A percentile compares a stretch with the other conserved stretches of the same genome.
phyloP scores from a whole-genome alignment of 78 protist genomes.

The Emiliania huxleyi region DNA sequence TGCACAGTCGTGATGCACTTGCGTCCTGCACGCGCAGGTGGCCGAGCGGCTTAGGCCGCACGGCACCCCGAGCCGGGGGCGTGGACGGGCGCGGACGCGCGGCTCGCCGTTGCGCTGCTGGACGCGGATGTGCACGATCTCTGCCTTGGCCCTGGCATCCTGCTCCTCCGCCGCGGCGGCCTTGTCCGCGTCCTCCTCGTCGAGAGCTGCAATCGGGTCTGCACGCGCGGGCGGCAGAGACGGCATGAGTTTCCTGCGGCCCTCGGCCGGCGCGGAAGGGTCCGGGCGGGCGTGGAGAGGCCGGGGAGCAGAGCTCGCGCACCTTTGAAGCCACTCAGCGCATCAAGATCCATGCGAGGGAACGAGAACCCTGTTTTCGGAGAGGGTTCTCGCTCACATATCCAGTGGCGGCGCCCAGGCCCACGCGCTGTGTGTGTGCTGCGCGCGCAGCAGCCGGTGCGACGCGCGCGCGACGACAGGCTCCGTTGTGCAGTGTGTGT shows the following conservation, averaged over 20 bases:
- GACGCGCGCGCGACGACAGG: no score
- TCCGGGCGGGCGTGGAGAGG: background rate
- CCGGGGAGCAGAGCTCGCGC: background rate
- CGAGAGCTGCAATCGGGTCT: background rate
- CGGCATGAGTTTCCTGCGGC: background rate
- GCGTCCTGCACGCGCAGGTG: conserved; percentile 21
- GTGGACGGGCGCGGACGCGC: background rate
- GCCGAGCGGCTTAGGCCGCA: background rate
- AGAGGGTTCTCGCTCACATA: no score
- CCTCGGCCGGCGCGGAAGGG: background rate
- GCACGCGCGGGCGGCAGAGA: background rate
- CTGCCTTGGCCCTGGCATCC: no score
- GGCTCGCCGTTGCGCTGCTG: conserved; percentile 73
- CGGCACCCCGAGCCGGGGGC: background rate
- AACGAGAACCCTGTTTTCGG: no score
- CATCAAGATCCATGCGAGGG: background rate
- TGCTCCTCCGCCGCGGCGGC: background rate
- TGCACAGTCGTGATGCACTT: conserved; percentile 55
- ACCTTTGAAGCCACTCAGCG: background rate
- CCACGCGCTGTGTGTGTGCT: no score
- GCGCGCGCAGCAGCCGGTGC: no score
- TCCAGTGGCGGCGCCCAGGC: no score
- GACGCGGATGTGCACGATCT: conserved; percentile 69
- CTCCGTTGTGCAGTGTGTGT: no score
- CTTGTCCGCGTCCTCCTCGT: background rate